phyloP scores from a whole-genome alignment of 148 eudicot species.

The Rheum nobile region DNA sequence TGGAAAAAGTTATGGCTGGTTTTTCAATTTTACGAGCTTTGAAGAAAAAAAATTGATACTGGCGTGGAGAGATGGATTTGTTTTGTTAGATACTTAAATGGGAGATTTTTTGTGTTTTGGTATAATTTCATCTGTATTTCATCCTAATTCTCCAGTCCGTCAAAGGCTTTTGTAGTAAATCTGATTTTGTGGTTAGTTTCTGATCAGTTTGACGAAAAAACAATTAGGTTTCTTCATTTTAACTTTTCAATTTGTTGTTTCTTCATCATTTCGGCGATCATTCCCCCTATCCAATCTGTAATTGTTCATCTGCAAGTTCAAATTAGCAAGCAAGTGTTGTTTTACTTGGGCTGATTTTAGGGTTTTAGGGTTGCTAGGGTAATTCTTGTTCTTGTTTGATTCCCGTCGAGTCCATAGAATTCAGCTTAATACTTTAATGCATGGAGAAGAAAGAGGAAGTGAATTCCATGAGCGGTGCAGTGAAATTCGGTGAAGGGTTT shows the following conservation, averaged over 20 bases:
- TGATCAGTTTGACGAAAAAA: neutral
- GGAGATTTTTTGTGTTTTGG: constrained; percentile 17
- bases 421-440: constrained; percentile 20
- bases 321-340: neutral
- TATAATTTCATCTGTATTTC: neutral
- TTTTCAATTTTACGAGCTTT: neutral
- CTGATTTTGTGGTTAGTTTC: constrained; percentile 11
- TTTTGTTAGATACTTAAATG: neutral
- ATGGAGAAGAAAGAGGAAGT: constrained; percentile 64
- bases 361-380: constrained; percentile 15
- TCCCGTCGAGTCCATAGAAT: constrained; percentile 2
- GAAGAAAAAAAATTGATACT: constrained; percentile 17
- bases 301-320: neutral
- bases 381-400: constrained; percentile 14
- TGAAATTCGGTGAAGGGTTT: constrained; percentile 32
- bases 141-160: neutral
- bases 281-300: neutral
- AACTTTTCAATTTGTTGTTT: neutral
- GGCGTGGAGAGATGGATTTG: constrained; percentile 6
- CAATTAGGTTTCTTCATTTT: constrained; percentile 5
- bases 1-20: neutral
- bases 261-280: constrained; percentile 2
- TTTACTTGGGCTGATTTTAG: neutral
- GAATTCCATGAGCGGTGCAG: constrained; percentile 29
- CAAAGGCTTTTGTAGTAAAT: constrained; percentile 3